A percentile compares a stretch with the other conserved stretches of the same genome.
These are phyloP conservation scores for Digitaria exilis DNA, from an alignment of 202 grass and related monocot genomes.

Conservation along the genomic window DNA sequence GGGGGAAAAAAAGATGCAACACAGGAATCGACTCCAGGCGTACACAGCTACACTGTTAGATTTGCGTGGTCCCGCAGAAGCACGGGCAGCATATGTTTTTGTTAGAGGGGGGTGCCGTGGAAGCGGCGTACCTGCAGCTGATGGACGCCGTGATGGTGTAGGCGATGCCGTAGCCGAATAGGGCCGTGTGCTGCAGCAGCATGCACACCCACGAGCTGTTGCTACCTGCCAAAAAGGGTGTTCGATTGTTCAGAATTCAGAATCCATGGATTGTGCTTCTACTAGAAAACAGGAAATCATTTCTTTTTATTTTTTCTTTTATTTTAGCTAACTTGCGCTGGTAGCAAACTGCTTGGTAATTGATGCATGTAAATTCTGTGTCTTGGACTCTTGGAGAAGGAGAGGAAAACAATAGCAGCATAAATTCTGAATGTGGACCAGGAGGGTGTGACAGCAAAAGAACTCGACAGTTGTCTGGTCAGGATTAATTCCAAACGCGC, in stretches of 20 bases:
- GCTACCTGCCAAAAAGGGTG: conserved; percentile 34
- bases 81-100: too few species aligned
- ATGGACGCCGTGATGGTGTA: conserved; percentile 70
- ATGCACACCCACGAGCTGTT: conserved; percentile 58
- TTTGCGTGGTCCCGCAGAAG: too few species aligned
- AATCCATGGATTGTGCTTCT: not conserved
- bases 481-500: not conserved
- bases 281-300: too few species aligned
- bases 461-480: not conserved
- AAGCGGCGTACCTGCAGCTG: conserved; percentile 51
- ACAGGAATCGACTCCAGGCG: not conserved
- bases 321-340: too few species aligned
- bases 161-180: conserved; percentile 73
- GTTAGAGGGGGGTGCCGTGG: not conserved
- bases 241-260: not conserved
- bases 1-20: not conserved
- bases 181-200: conserved; percentile 56
- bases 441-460: not conserved
- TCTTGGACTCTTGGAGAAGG: too few species aligned
- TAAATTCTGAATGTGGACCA: not conserved
- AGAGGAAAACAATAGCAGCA: not conserved
- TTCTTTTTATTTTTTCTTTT: too few species aligned
- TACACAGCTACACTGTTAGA: too few species aligned
- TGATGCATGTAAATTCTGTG: not conserved
- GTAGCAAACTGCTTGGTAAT: too few species aligned